Evolutionary conservation across 1,284 basidiomycete genomes (phyloP).

Genomic region (Erythrobasidium hasegawianum): DNA sequence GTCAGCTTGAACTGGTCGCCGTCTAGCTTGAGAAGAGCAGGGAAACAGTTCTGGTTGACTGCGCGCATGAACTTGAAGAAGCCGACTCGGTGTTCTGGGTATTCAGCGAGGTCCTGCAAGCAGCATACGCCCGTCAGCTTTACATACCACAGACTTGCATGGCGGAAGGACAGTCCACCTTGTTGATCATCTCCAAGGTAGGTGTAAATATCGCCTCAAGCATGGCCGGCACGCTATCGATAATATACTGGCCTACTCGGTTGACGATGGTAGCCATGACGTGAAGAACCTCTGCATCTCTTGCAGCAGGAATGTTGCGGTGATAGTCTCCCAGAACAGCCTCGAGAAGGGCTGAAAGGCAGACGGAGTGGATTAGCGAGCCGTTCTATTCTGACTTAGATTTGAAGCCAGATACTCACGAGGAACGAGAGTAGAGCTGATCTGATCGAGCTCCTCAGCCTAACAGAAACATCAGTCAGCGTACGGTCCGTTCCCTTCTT

Average conservation of each 20-base stretch:
- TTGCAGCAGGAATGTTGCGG: conserved; percentile 84
- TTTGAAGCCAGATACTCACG: too few species aligned
- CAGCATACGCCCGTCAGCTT: too few species aligned
- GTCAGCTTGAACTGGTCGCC: conserved; percentile 95
- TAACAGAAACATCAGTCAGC: conserved; percentile 56
- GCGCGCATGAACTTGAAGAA: conserved; percentile 95
- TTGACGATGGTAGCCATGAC: conserved; percentile 96
- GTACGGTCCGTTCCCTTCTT: not conserved
- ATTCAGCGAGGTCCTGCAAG: conserved; percentile 81
- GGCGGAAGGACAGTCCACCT: conserved; percentile 7
- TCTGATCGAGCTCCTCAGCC: conserved; percentile 89
- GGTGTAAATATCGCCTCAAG: conserved; percentile 97
- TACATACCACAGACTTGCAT: too few species aligned
- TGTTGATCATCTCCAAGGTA: conserved; percentile 99
- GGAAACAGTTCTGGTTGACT: conserved; percentile 94
- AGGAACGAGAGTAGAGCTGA: conserved; percentile 89
- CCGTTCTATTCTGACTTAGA: too few species aligned
- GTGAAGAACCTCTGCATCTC: conserved; percentile 96
- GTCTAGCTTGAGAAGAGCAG: conserved; percentile 82
- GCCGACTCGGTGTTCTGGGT: conserved; percentile 92
- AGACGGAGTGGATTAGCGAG: not conserved
- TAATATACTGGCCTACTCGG: conserved; percentile 67
- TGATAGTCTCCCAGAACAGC: conserved; percentile 96
- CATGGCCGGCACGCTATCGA: conserved; percentile 91
- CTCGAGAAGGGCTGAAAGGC: conserved; percentile 69